phyloP scores from a whole-genome alignment of 73 alveolate genomes.

The Symbiodinium natans region DNA sequence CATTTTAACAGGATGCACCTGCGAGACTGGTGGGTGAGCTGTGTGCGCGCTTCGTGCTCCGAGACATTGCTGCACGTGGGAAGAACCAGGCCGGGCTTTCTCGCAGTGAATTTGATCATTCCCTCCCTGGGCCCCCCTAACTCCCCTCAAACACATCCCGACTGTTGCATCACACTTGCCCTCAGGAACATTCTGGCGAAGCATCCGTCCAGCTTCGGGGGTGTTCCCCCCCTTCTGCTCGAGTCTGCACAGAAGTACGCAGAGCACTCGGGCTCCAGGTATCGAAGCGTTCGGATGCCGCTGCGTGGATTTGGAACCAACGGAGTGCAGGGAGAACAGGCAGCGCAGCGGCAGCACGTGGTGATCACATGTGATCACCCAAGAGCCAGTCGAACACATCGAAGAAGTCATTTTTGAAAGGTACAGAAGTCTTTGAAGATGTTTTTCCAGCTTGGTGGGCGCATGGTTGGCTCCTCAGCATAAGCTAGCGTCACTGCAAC shows the following conservation, averaged over 20 bases:
- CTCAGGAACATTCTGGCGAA: slow-evolving; percentile 13
- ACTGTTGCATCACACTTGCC: too few species aligned
- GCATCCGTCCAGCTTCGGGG: slow-evolving; percentile 74
- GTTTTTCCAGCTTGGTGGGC: slow-evolving; percentile 85
- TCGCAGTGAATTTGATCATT: too few species aligned
- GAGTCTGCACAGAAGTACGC: too few species aligned
- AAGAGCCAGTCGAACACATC: too few species aligned
- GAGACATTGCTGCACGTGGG: not conserved
- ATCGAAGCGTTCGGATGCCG: slow-evolving; percentile 40
- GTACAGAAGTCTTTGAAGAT: not conserved
- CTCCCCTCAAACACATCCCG: too few species aligned
- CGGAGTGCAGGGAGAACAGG: slow-evolving; percentile 68
- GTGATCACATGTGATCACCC: too few species aligned
- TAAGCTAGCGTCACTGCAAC: not conserved
- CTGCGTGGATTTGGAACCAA: slow-evolving; percentile 88
- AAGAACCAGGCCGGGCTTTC: not conserved
- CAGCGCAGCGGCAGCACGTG: too few species aligned
- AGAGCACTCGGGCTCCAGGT: too few species aligned
- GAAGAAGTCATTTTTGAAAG: too few species aligned
- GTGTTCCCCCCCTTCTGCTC: not conserved
- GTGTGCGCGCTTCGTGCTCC: slow-evolving; percentile 71
- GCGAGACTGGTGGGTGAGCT: slow-evolving; percentile 68
- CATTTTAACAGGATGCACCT: slow-evolving; percentile 51
- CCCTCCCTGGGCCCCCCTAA: too few species aligned
- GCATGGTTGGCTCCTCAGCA: slow-evolving; percentile 33